These are phyloP conservation scores for Penicillium canescens DNA, from an alignment of 495 filamentous ascomycete genomes.

Conservation along the genomic window DNA sequence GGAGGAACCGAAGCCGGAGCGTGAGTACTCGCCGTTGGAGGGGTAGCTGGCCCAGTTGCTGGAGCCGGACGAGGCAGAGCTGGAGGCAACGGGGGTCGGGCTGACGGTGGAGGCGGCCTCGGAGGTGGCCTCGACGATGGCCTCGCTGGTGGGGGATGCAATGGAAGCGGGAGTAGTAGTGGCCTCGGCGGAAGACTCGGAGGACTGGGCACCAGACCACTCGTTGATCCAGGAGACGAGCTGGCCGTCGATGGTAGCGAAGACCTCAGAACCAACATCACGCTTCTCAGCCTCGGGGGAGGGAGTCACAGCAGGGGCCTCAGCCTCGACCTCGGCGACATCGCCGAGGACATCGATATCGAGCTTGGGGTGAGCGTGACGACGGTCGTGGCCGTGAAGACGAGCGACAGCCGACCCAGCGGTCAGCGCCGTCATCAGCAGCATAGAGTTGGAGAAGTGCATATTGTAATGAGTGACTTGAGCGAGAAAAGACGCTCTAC, in stretches of 20 bases:
- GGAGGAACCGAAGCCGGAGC: constrained; percentile 32
- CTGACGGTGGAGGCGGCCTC: constrained; percentile 13
- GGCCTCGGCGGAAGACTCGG: constrained; percentile 21
- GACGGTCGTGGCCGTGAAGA: constrained; percentile 48
- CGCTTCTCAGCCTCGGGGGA: constrained; percentile 54
- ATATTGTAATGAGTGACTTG: constrained; percentile 31
- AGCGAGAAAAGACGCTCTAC: constrained; percentile 29
- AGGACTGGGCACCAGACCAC: constrained; percentile 46
- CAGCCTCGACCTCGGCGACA: too few relatives aligned
- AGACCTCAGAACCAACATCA: constrained; percentile 48
- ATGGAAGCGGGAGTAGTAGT: constrained; percentile 19
- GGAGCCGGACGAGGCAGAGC: constrained; percentile 18
- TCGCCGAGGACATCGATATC: constrained; percentile 30
- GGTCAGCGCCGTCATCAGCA: constrained; percentile 42
- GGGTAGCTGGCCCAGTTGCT: constrained; percentile 28
- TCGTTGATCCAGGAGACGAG: constrained; percentile 65
- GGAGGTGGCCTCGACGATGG: constrained; percentile 16
- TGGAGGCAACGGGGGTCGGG: constrained; percentile 12
- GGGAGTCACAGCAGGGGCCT: constrained; percentile 43
- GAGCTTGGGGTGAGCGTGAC: constrained; percentile 33
- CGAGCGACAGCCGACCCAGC: constrained; percentile 44
- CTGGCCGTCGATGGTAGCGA: constrained; percentile 63
- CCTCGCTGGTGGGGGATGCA: constrained; percentile 14
- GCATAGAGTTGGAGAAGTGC: constrained; percentile 44
- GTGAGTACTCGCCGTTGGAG: constrained; percentile 24